These are phyloP conservation scores for Mucor lusitanicus DNA, from an alignment of 371 early-diverging fungal genomes.

Conservation along the genomic window DNA sequence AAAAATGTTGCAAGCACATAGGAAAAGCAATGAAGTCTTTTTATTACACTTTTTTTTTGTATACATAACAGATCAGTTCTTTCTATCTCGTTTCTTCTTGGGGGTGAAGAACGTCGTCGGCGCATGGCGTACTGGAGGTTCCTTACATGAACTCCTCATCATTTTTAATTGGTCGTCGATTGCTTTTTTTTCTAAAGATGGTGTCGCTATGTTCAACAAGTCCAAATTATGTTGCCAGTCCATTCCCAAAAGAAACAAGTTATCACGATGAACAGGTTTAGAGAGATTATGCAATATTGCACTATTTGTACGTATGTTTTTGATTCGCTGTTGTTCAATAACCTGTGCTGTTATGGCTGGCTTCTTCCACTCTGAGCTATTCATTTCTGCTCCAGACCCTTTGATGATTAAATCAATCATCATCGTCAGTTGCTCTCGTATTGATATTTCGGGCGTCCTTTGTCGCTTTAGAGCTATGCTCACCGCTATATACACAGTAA, in stretches of 20 bases:
- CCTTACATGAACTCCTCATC: neutral
- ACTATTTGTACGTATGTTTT: neutral
- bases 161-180: neutral
- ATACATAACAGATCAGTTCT: too few species aligned
- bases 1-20: too few species aligned
- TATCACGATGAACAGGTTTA: neutral
- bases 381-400: neutral
- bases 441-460: slow-evolving; percentile 7
- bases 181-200: neutral
- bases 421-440: neutral
- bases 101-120: too few species aligned
- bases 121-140: too few species aligned
- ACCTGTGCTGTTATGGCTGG: neutral
- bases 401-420: neutral
- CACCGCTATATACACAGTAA: slow-evolving; percentile 10
- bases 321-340: neutral
- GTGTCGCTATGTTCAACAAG: neutral
- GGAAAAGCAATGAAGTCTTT: too few species aligned
- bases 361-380: neutral
- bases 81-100: too few species aligned
- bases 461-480: slow-evolving; percentile 8
- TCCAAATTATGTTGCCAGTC: neutral
- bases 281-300: neutral
- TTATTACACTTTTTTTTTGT: too few species aligned
- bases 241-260: neutral